Percentiles rank a stretch among this genome's conserved stretches.
Conservation (phyloP, 1,284 basidiomycete genomes). For the Macrocystidia cucumis region DNA sequence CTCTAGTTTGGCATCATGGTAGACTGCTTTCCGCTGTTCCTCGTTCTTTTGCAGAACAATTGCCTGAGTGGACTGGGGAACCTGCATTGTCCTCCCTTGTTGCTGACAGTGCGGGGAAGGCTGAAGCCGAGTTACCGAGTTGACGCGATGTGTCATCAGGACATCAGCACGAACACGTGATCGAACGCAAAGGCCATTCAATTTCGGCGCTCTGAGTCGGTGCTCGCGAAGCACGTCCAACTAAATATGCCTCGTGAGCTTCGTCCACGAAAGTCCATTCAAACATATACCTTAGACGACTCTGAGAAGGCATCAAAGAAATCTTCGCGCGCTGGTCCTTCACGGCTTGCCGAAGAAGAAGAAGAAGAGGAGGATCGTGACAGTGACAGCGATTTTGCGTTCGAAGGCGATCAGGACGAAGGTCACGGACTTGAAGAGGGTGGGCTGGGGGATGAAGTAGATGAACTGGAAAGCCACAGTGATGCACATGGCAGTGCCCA, state of each 20-base stretch:
- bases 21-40: conserved; percentile 23
- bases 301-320: conserved; percentile 17
- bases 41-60: conserved; percentile 33
- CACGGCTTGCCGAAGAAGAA: conserved; percentile 13
- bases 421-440: conserved; percentile 13
- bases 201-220: no score
- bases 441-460: conserved; percentile 12
- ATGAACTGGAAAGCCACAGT: conserved; percentile 9
- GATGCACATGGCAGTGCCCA: no score
- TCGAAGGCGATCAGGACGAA: not conserved
- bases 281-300: conserved; percentile 21
- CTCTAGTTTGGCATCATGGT: conserved; percentile 47
- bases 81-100: no score
- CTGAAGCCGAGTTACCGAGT: no score
- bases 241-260: conserved; percentile 30
- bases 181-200: no score
- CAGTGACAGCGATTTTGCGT: conserved; percentile 26
- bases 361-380: conserved; percentile 30
- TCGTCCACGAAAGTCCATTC: conserved; percentile 32
- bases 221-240: no score
- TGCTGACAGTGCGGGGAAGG: no score
- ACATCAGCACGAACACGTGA: no score
- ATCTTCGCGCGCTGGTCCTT: conserved; percentile 19
- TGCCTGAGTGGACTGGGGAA: conserved; percentile 22
- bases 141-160: no score